Evolutionary conservation across 345 rosid species (phyloP).

Genomic region (Eucalyptus curtisii): DNA sequence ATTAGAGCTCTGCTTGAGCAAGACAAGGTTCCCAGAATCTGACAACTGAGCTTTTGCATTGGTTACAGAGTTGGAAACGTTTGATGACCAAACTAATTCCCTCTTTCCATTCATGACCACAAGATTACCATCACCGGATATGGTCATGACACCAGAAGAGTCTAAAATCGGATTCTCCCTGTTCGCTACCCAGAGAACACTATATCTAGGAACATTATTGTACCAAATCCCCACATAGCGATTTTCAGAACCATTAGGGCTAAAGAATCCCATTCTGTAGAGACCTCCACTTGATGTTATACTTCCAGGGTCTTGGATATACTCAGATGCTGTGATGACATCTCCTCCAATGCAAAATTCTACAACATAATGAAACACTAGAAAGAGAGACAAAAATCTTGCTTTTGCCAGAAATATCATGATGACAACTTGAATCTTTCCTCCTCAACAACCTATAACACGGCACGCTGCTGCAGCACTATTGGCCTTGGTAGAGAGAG

Average conservation of each 20-base stretch:
- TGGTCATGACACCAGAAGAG: slow-evolving; percentile 28
- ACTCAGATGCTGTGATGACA: slow-evolving; percentile 12
- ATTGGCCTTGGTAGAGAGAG: neutral
- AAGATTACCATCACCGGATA: slow-evolving; percentile 35
- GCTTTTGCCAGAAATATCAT: neutral
- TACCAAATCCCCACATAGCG: slow-evolving; percentile 53
- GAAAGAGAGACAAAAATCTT: neutral
- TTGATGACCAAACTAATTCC: slow-evolving; percentile 41
- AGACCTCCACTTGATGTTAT: slow-evolving; percentile 12
- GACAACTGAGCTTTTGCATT: slow-evolving; percentile 10
- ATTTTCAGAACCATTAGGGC: slow-evolving; percentile 22
- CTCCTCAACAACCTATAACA: neutral
- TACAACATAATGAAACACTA: neutral
- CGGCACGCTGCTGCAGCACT: neutral
- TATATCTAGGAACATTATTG: slow-evolving; percentile 1
- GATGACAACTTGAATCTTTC: neutral
- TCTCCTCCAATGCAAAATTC: slow-evolving; percentile 9
- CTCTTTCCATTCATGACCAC: slow-evolving; percentile 5
- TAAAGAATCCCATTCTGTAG: slow-evolving; percentile 50
- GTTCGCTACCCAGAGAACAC: slow-evolving; percentile 48
- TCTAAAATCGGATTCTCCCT: slow-evolving; percentile 25
- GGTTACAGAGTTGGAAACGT: slow-evolving; percentile 2
- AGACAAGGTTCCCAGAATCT: slow-evolving; percentile 40
- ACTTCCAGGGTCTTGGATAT: slow-evolving; percentile 20
- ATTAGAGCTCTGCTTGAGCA: slow-evolving; percentile 4